These are phyloP conservation scores for Boletus semigastroideus DNA, from an alignment of 1,284 basidiomycete species.

Conservation along the genomic window DNA sequence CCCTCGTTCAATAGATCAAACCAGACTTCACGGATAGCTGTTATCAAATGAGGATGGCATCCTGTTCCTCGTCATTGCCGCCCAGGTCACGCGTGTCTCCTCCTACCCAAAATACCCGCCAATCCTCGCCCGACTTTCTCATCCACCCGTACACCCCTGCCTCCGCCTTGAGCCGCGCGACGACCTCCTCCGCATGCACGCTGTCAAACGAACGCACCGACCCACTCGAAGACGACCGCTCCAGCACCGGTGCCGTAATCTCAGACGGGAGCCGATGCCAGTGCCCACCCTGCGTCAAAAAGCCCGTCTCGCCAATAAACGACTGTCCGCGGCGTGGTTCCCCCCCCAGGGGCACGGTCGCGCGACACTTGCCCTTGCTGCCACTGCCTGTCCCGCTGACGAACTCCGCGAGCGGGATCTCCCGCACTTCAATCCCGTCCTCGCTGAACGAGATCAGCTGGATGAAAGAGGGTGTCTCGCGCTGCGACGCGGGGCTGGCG, in stretches of 20 bases:
- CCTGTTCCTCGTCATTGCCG: conserved; percentile 20
- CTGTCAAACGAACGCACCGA: conserved; percentile 49
- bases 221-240: conserved; percentile 42
- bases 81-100: conserved; percentile 42
- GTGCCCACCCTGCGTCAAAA: conserved; percentile 63
- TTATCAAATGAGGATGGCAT: conserved; percentile 29
- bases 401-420: conserved; percentile 46
- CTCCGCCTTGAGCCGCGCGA: conserved; percentile 45
- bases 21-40: neutral
- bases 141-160: conserved; percentile 75
- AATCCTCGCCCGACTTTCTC: conserved; percentile 66
- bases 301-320: conserved; percentile 65
- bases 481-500: neutral
- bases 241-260: conserved; percentile 32
- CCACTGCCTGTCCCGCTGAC: neutral
- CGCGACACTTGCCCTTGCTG: conserved; percentile 21
- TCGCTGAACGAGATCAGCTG: conserved; percentile 69
- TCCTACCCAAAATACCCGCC: conserved; percentile 77
- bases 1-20: neutral
- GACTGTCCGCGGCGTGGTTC: conserved; percentile 54
- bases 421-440: conserved; percentile 69
- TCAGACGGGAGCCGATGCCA: conserved; percentile 56
- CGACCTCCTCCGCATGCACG: conserved; percentile 51
- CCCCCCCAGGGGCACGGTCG: conserved; percentile 1
- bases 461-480: conserved; percentile 41